These are phyloP conservation scores for Boletus rubroflammeus DNA, from an alignment of 768 basidiomycete genomes.

Conservation along the genomic window DNA sequence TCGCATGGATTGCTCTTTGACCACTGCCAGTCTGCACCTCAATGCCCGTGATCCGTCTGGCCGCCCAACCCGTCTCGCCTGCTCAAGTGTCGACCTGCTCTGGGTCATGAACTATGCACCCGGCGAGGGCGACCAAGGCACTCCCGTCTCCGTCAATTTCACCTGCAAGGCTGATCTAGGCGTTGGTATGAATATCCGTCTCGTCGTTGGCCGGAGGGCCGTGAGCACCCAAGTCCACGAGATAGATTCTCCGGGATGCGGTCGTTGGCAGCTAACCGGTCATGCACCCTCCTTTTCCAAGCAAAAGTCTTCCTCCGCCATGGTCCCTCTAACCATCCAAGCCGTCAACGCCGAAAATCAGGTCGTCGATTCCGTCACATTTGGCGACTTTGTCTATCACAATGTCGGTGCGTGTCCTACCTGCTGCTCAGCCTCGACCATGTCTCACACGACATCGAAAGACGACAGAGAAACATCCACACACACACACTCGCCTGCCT, in stretches of 20 bases:
- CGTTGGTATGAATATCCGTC: constrained; percentile 54
- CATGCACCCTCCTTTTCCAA: constrained; percentile 53
- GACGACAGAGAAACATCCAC: neutral
- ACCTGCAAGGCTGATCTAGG: constrained; percentile 28
- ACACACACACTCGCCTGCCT: neutral
- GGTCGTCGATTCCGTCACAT: constrained; percentile 60
- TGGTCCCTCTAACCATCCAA: constrained; percentile 57
- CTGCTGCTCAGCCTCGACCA: neutral
- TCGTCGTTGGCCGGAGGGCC: constrained; percentile 68
- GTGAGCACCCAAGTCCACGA: constrained; percentile 64
- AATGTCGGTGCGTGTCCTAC: constrained; percentile 36
- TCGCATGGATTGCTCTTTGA: neutral
- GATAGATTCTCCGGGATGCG: constrained; percentile 43
- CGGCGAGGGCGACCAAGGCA: constrained; percentile 57
- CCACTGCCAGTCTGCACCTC: constrained; percentile 12
- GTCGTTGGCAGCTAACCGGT: constrained; percentile 64
- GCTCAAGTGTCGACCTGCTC: constrained; percentile 52
- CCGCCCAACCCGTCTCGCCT: constrained; percentile 30
- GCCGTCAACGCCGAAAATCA: constrained; percentile 51
- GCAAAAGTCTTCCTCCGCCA: constrained; percentile 36
- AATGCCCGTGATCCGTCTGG: constrained; percentile 1
- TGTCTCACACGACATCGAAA: constrained; percentile 3
- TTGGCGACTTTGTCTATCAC: constrained; percentile 71
- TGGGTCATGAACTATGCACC: constrained; percentile 66
- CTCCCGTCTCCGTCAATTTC: constrained; percentile 59